Evolutionary conservation across 2,329 filamentous ascomycete genomes (phyloP).

Genomic region (Alternaria sp.): DNA sequence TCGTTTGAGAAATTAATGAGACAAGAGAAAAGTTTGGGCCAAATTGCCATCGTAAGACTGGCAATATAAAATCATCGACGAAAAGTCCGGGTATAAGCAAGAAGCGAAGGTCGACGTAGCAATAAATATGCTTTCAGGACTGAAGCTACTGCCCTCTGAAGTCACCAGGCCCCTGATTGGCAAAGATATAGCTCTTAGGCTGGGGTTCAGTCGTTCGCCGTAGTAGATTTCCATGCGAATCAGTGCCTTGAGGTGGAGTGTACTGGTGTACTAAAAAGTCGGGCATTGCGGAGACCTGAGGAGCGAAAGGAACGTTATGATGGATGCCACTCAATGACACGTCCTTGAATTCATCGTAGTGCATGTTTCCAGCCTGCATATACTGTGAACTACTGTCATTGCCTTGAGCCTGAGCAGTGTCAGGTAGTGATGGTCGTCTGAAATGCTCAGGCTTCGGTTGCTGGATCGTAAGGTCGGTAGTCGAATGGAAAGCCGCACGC

Average conservation of each 20-base stretch:
- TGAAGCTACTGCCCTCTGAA: conserved; percentile 37
- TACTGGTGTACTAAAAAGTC: conserved; percentile 59
- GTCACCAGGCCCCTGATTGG: conserved; percentile 57
- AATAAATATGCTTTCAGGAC: neutral
- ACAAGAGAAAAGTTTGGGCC: neutral
- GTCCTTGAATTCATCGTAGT: conserved; percentile 42
- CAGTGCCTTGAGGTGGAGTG: conserved; percentile 54
- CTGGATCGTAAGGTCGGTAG: conserved; percentile 44
- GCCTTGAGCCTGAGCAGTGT: conserved; percentile 32
- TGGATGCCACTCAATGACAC: conserved; percentile 40
- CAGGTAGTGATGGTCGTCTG: conserved; percentile 49
- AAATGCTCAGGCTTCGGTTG: conserved; percentile 50
- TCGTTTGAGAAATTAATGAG: neutral
- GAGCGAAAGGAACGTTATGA: conserved; percentile 47
- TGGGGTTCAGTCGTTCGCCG: conserved; percentile 43
- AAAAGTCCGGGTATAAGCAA: conserved; percentile 17
- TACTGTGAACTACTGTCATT: conserved; percentile 39
- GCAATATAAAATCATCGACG: conserved; percentile 5
- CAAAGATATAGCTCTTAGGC: conserved; percentile 58
- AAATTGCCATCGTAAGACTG: neutral
- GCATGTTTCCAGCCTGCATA: conserved; percentile 30
- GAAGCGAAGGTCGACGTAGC: conserved; percentile 7
- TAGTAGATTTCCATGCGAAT: conserved; percentile 36
- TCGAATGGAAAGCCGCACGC: conserved; percentile 44
- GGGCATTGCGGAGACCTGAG: conserved; percentile 41